Evolutionary conservation across 371 early-diverging fungal genomes (phyloP), one percentile per base, ranked within the genome.

Genomic region (Batrachochytrium dendrobatidis): DNA sequence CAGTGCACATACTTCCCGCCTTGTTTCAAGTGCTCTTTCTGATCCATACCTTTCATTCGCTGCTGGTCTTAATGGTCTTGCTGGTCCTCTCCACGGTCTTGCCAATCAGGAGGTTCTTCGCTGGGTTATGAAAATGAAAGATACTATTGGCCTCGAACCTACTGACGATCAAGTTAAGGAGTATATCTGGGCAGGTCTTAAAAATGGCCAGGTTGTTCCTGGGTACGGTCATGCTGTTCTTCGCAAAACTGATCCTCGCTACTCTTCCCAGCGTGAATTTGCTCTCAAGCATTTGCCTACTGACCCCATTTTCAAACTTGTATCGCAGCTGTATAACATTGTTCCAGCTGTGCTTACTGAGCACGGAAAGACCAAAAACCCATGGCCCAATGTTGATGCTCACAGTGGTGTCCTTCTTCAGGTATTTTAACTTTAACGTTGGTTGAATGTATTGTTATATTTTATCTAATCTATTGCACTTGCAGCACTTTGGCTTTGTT

Each of bases 331-430:
- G 67, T 98, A 94, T 86, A 93, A 92, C 83, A 89, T 96, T 62
- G 93, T 88, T 33, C 98, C 98, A 26, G 89, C 88, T 65, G 92
- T 96, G 55, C 83, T 98, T 53, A 90, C 88, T 62, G 94, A 96
- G 82, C 98, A 98, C 83, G 98, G 97, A 65, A 98, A 96, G 89
- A 95, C 95, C 86, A 96, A 95, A 92, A 98, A 98, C 90, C 98
- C 98, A 63, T 98, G 92, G 92, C 98, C 98, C 75, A 98, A 98
- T 76, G 97, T 98, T 28, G 98, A 98, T 73, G 97, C 97, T 56
- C 98, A 98, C 89, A 88, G 88, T 58, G 98, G 98, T 75, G 94
- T 94, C 66, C 88, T 98, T 45, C 85, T 96, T 63, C 74, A 73
- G 70, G 66, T 70, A 50, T 15, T 6, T 15, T 17, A 35, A 10